phyloP scores from a whole-genome alignment of 805 yeast genomes.

The Teunomyces stri region DNA sequence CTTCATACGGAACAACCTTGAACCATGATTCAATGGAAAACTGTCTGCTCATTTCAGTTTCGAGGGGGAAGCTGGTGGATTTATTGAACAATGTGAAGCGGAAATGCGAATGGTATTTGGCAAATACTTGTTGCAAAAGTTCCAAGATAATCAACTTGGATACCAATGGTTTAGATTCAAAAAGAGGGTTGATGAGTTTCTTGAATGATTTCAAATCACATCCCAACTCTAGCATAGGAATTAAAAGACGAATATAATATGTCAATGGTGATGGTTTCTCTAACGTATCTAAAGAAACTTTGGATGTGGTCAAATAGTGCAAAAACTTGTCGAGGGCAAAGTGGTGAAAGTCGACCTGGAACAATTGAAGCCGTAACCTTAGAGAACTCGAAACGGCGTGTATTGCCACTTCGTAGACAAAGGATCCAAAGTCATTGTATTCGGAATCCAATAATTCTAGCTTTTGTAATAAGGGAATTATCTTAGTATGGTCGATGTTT shows the following conservation, averaged over 20 bases:
- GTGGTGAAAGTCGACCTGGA: constrained; percentile 16
- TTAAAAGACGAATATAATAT: constrained; percentile 22
- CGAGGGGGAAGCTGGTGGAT: constrained; percentile 21
- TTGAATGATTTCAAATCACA: constrained; percentile 23
- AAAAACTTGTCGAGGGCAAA: constrained; percentile 20
- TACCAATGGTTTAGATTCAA: constrained; percentile 5
- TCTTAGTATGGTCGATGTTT: constrained; percentile 1
- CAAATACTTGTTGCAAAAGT: constrained; percentile 20
- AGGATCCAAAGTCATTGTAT: constrained; percentile 26
- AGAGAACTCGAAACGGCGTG: constrained; percentile 22
- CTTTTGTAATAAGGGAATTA: constrained; percentile 8
- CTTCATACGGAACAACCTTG: constrained; percentile 20
- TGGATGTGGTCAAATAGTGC: background rate
- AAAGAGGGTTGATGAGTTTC: constrained; percentile 19
- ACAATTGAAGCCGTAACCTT: constrained; percentile 18
- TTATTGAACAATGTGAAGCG: constrained; percentile 26
- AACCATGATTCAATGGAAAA: constrained; percentile 44
- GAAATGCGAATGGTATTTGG: constrained; percentile 25
- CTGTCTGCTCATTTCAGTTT: constrained; percentile 14
- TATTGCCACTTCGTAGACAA: constrained; percentile 24
- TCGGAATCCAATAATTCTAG: constrained; percentile 22
- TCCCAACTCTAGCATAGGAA: constrained; percentile 33
- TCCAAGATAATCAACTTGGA: constrained; percentile 19
- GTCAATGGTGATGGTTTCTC: constrained; percentile 12
- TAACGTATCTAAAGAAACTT: background rate